A percentile compares a stretch with the other conserved stretches of the same genome.
Evolutionary conservation across 306 rosid species (phyloP).

Genomic region (Vachellia collinsii): DNA sequence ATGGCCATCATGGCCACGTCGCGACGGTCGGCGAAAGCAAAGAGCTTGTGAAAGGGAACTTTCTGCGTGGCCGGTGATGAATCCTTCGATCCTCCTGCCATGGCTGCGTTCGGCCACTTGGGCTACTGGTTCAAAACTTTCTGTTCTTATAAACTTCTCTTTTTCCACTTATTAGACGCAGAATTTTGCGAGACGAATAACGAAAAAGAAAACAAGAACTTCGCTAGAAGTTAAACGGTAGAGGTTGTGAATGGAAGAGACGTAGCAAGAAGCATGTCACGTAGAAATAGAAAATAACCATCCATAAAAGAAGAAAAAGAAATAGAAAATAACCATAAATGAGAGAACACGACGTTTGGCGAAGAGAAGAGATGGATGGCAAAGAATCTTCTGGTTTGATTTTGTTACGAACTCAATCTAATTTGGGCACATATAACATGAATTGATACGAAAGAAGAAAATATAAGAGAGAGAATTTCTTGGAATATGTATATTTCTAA

Average conservation of each 20-base stretch:
- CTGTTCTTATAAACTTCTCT: background rate
- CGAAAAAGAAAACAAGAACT: background rate
- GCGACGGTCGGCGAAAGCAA: constrained; percentile 62
- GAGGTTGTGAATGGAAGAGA: background rate
- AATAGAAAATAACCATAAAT: background rate
- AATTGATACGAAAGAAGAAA: background rate
- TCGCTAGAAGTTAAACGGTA: background rate
- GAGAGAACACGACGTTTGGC: background rate
- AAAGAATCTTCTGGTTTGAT: background rate
- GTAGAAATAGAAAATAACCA: background rate
- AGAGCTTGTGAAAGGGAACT: constrained; percentile 66
- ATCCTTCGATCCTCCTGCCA: background rate
- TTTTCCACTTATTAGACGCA: background rate
- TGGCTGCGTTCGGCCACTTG: background rate
- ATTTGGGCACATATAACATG: background rate
- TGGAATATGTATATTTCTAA: background rate
- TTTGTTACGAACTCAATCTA: too few species aligned
- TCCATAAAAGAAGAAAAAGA: too few species aligned
- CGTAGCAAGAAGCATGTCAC: background rate
- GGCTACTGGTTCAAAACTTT: background rate
- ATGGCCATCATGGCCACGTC: constrained; percentile 61
- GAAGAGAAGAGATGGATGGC: background rate
- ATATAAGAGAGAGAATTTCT: background rate
- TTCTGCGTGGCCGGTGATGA: constrained; percentile 29
- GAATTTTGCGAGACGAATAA: background rate